Evolutionary conservation across 768 basidiomycete species (phyloP).

Genomic region (Suillus sp.): DNA sequence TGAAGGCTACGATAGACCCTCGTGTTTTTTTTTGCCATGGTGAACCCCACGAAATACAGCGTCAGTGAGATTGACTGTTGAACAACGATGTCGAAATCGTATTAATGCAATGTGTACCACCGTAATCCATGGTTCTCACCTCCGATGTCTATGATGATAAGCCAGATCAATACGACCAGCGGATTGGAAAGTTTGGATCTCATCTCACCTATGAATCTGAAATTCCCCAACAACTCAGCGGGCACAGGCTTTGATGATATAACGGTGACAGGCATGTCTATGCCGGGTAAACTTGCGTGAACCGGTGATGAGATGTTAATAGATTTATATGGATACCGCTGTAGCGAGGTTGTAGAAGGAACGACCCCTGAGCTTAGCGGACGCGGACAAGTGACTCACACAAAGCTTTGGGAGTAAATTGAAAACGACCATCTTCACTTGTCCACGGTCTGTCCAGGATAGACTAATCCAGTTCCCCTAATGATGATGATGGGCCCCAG

Average conservation of each 20-base stretch:
- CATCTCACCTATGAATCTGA: constrained; percentile 37
- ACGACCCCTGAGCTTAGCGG: not conserved
- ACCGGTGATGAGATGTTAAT: no score
- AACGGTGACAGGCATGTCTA: constrained; percentile 30
- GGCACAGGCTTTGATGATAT: constrained; percentile 23
- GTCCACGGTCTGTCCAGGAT: not conserved
- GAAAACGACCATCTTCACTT: not conserved
- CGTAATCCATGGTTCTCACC: constrained; percentile 27
- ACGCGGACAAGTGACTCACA: not conserved
- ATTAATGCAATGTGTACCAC: not conserved
- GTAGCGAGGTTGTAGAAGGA: not conserved
- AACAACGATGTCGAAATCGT: not conserved
- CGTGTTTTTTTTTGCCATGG: constrained; percentile 50
- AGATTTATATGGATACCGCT: not conserved
- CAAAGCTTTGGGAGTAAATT: not conserved
- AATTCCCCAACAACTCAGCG: constrained; percentile 19
- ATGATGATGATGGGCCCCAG: no score
- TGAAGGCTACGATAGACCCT: constrained; percentile 36
- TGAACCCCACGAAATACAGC: constrained; percentile 57
- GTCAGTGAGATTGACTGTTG: constrained; percentile 55
- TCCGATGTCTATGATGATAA: constrained; percentile 38
- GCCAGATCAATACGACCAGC: constrained; percentile 13
- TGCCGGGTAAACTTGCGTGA: not conserved
- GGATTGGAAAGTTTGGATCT: not conserved
- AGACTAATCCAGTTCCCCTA: no score